These are phyloP conservation scores for Rhinocladiella mackenziei DNA, from an alignment of 2,329 filamentous ascomycete species.

Conservation along the genomic window DNA sequence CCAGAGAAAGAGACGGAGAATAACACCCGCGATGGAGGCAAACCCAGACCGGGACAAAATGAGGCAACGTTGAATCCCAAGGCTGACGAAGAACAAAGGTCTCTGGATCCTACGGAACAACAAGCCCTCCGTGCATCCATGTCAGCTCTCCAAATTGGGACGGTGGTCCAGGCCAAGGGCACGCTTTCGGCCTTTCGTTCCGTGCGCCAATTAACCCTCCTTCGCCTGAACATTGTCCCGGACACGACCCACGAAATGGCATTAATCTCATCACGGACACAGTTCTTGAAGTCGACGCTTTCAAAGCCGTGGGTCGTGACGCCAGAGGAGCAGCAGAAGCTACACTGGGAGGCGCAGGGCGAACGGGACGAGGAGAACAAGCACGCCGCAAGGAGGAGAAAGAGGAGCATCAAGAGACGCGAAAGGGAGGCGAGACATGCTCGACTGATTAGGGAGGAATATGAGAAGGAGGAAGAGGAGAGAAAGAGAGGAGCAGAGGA, in stretches of 20 bases:
- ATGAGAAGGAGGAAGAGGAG: slow-evolving; percentile 41
- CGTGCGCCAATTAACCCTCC: slow-evolving; percentile 51
- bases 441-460: slow-evolving; percentile 30
- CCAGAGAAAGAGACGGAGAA: slow-evolving; percentile 26
- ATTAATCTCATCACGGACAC: slow-evolving; percentile 50
- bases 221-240: slow-evolving; percentile 48
- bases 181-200: slow-evolving; percentile 51
- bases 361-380: slow-evolving; percentile 39
- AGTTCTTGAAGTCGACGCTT: slow-evolving; percentile 50
- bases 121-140: slow-evolving; percentile 24
- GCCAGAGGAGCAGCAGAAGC: slow-evolving; percentile 40
- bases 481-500: slow-evolving; percentile 35
- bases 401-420: slow-evolving; percentile 32
- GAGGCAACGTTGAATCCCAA: slow-evolving; percentile 3
- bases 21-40: background rate
- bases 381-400: slow-evolving; percentile 32
- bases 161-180: slow-evolving; percentile 55
- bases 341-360: slow-evolving; percentile 41
- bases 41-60: background rate
- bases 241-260: slow-evolving; percentile 54
- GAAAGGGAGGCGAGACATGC: slow-evolving; percentile 41
- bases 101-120: slow-evolving; percentile 2
- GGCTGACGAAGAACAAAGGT: slow-evolving; percentile 1
- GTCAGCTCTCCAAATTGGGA: slow-evolving; percentile 48
- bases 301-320: slow-evolving; percentile 52